Evolutionary conservation across 345 rosid species (phyloP), one percentile per base, ranked within the genome.

Genomic region (Populus ilicifolia): DNA sequence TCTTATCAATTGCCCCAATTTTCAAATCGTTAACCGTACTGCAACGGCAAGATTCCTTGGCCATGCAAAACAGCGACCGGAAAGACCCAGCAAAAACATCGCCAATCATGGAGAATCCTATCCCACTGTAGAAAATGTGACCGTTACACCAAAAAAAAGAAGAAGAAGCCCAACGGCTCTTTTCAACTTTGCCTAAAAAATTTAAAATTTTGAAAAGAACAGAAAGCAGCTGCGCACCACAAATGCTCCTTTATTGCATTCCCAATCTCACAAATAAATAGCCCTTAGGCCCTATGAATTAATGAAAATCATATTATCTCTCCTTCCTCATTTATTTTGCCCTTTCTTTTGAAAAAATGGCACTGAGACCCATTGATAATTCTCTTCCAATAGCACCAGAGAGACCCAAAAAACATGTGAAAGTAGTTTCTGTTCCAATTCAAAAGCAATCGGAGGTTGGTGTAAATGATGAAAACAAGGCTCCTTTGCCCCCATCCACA

Each of bases 341-440:
- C 12, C 52, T 44, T 3, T 44, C 52, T 46, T 46, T 46, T 7
- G 6, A 5, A 18, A 77, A 61, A 78, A 92, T 96, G 99, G 97
- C 98, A 16, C 82, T 96, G 70, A 90, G 96, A 77, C 91, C 92
- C 79, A 90, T 93, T 13, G 97, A 89, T 62, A 96, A 93, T 73
- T 92, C 96, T 46, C 92, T 93, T 64, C 93, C 94, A 7, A 46
- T 79, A 43, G 27, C 81, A 23, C 87, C 85, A 8, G 92, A 90
- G 74, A 85, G 96, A 73, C 91, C 87, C 72, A 96, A 88, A 80
- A 96, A 92, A 86, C 93, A 85, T 39, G 77, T 81, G 4, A 92
- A 89, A 78, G 86, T 85, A 62, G 73, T 86, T 6, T 33, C 29
- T 12, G 62, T 73, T 79, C 65, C 75, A 5, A 46, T 64, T n/a